Percentiles rank a stretch among this genome's conserved stretches.
These are phyloP conservation scores for Solanum chacoense DNA, from an alignment of 305 asterid species.

Conservation along the genomic window DNA sequence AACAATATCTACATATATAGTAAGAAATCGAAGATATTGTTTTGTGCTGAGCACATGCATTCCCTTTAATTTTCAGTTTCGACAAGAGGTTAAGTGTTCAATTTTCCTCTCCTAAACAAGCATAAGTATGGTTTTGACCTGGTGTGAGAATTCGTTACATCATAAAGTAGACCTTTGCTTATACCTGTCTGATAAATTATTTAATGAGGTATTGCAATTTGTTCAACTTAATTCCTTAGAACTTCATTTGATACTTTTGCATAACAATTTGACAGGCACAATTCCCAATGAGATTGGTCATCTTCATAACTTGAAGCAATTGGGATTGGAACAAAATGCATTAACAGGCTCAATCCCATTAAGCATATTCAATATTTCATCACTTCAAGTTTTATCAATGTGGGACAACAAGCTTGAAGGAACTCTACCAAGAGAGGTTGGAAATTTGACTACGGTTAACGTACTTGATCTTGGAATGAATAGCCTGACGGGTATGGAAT, in stretches of 20 bases:
- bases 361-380: slow-evolving; percentile 6
- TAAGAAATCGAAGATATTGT: background rate
- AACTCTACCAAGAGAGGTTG: background rate
- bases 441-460: background rate
- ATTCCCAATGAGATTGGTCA: slow-evolving; percentile 14
- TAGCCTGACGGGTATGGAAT: slow-evolving; percentile 6
- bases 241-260: background rate
- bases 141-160: background rate
- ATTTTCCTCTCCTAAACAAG: background rate
- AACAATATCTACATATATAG: background rate
- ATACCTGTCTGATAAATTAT: background rate
- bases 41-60: background rate
- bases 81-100: background rate
- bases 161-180: background rate
- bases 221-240: background rate
- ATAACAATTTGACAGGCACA: background rate
- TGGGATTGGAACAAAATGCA: background rate
- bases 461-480: background rate
- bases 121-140: background rate
- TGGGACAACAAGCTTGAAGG: background rate
- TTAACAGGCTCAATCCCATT: slow-evolving; percentile 7
- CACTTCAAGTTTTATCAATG: background rate
- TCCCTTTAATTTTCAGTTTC: background rate
- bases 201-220: background rate
- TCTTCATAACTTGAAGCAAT: background rate